Base-by-base conservation (phyloP, 331 rosid species). In the Pyrus hybrid region DNA sequence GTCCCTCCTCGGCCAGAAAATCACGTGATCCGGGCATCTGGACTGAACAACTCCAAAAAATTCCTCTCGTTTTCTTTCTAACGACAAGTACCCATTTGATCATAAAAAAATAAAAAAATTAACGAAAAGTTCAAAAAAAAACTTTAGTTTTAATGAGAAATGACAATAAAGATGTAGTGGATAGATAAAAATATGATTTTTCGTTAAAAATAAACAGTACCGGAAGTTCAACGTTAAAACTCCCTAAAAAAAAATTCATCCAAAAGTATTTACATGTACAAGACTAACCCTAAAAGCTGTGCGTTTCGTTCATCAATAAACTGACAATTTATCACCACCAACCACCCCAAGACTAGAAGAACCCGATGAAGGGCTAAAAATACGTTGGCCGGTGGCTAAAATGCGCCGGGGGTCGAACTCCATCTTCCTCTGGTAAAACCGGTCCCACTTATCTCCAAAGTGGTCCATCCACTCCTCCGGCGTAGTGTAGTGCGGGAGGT, bases 361-460 rank as follows among this genome's bases (percentile, higher is more conserved):
- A 7, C 71, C 49, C 4, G 53, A 17, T 68, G 77, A 70, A 53
- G 97, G 91, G 22, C 72, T 65, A 58, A 92, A 95, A 17, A 95
- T 92, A 66, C 76, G 88, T 83, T 95, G 99, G 71, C 99, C 99
- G 0, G 97, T 88, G 77, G 97, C 97, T 75, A 95, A 82, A 82
- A 95, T 89, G 79, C 68, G 78, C 33, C 81, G 90, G 12, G 99
- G 99, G 67, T 95, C 97, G 25, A 85, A 92, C 85, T 83, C 77
- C 92, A 80, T 79, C 87, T 95, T 95, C 72, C 86, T 80, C 69
- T 63, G 73, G 78, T 74, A 71, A 85, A 90, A 95, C 33, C 61
- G 89, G 76, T 61, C 81, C 97, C 99, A 95, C 90, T 88, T 92
- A 76, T 91, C 89, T 1, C 97, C 99, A 28, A 87, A 95, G 85